Base-by-base conservation (phyloP, 1,284 basidiomycete genomes). In the Cystobasidiaceae sp. region DNA sequence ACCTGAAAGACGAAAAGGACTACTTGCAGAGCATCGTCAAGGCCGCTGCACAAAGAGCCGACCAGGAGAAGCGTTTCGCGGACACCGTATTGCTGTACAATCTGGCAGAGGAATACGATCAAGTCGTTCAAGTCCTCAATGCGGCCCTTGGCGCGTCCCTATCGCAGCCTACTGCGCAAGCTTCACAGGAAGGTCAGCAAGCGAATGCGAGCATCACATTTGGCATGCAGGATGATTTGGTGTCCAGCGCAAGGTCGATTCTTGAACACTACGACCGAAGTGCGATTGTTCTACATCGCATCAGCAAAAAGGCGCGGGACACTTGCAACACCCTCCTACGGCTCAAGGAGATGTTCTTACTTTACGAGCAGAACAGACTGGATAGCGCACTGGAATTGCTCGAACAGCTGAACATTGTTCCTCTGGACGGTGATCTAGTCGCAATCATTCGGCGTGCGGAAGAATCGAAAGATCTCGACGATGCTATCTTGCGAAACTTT, bases 21-120 rank as follows among this genome's bases (percentile, higher is more conserved):
- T 96, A 89, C 80, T 85, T 93, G 61, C 84, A 85, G 34, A 82
- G 88, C 41, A 90, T 97, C 65, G 87, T 97, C 59, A 80, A 86
- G 67, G 84, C 85, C 11, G 89, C 92, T 0, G 90, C 93, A 1
- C 81, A 83, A 56, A 82, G 89, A 72, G 87, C 82, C 81, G 64
- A 87, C 82, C 77, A 85, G 50, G 81, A 83, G 68, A 77, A 80
- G 54, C 87, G 89, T 30, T 86, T 89, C 45, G 83, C 87, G 4
- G 92, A 97, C 76, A 92, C 93, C 1, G 93, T 98, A 78, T 88
- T 94, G 76, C 80, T 99, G 49, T 97, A 92, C 80, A 94, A 97
- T 78, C 85, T 97, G 37, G 92, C 93, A 0, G 89, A 90, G 39
- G 90, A 96, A 69, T 93, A 93, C 75, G 81, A 85, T 54, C 90